Conservation (phyloP, 2,329 filamentous ascomycete species). For the Bipolaris zeicola region DNA sequence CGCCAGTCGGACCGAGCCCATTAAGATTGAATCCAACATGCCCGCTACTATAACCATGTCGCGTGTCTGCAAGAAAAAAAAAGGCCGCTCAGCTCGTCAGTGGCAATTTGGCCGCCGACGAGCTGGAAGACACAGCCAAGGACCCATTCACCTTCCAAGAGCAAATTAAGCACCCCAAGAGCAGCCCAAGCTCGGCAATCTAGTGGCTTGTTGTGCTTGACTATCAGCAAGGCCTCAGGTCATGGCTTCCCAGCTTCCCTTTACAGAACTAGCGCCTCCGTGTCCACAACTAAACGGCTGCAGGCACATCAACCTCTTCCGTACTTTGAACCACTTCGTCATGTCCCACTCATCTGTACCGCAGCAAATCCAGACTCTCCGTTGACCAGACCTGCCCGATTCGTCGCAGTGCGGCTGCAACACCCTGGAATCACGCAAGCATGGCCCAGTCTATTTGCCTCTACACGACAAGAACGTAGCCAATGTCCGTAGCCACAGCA, state of each 20-base stretch:
- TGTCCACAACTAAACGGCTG: slow-evolving; percentile 1
- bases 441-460: not conserved
- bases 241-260: slow-evolving; percentile 13
- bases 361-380: not conserved
- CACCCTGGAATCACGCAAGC: not conserved
- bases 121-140: not conserved
- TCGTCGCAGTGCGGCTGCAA: not conserved
- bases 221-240: slow-evolving; percentile 9
- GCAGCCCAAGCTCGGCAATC: slow-evolving; percentile 2
- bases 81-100: slow-evolving; percentile 9
- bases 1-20: not conserved
- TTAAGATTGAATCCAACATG: not conserved
- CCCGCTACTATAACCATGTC: too few relatives aligned
- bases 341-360: not conserved
- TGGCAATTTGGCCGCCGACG: not conserved
- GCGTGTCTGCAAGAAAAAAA: not conserved
- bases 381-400: not conserved
- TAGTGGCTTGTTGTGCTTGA: slow-evolving; percentile 20
- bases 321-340: not conserved
- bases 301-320: not conserved
- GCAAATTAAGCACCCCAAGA: slow-evolving; percentile 15
- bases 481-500: not conserved
- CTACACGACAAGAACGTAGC: not conserved
- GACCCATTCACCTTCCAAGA: slow-evolving; percentile 16
- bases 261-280: slow-evolving; percentile 4